These are phyloP conservation scores for Epicoccum sorghinum DNA, from an alignment of 2,329 filamentous ascomycete species.

Conservation along the genomic window DNA sequence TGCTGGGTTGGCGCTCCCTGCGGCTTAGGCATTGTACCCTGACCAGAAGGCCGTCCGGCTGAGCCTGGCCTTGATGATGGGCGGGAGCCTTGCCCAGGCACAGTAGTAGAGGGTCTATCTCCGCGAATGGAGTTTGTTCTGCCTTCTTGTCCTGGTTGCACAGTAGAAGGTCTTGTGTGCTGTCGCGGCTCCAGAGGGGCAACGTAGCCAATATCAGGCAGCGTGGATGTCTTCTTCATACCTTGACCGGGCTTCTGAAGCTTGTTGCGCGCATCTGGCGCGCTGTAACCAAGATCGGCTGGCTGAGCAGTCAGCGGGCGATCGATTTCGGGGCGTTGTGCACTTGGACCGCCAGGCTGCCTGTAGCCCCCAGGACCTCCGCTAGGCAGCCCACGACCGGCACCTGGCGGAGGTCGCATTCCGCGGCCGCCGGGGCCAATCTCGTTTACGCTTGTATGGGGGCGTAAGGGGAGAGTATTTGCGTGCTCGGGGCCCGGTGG, in stretches of 20 bases:
- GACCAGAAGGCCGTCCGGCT: slow-evolving; percentile 35
- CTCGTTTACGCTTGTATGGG: slow-evolving; percentile 45
- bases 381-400: slow-evolving; percentile 39
- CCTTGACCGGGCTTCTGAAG: slow-evolving; percentile 47
- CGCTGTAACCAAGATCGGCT: slow-evolving; percentile 51
- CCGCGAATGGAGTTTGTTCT: slow-evolving; percentile 31
- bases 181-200: slow-evolving; percentile 45
- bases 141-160: slow-evolving; percentile 43
- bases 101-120: slow-evolving; percentile 33
- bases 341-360: slow-evolving; percentile 47
- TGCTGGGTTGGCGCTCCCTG: slow-evolving; percentile 29
- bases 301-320: slow-evolving; percentile 50
- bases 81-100: slow-evolving; percentile 23
- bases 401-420: slow-evolving; percentile 35
- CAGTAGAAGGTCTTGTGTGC: slow-evolving; percentile 43
- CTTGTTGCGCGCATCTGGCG: slow-evolving; percentile 52
- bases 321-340: slow-evolving; percentile 42
- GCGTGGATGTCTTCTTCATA: slow-evolving; percentile 39
- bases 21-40: slow-evolving; percentile 35
- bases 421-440: slow-evolving; percentile 41
- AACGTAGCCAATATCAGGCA: slow-evolving; percentile 47
- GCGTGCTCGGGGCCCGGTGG: slow-evolving; percentile 37
- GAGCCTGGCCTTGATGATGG: slow-evolving; percentile 36
- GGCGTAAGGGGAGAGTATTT: slow-evolving; percentile 43
- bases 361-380: slow-evolving; percentile 43